Conservation (phyloP, 1,139 yeast species). For the Candida sojae region DNA sequence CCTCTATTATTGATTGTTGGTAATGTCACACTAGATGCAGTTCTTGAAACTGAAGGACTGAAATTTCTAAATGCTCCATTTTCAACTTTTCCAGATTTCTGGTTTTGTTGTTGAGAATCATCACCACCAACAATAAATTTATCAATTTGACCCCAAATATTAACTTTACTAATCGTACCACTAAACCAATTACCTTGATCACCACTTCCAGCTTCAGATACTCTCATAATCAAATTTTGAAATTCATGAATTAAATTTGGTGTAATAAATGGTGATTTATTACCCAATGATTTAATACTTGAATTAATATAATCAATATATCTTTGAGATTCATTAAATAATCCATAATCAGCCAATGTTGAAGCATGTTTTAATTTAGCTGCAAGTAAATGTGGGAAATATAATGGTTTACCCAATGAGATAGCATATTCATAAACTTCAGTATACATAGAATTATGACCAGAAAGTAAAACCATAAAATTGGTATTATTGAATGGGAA, state of each 20-base stretch:
- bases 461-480: constrained; percentile 23
- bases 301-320: constrained; percentile 56
- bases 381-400: constrained; percentile 56
- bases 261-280: constrained; percentile 41
- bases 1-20: constrained; percentile 15
- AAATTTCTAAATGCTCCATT: constrained; percentile 73
- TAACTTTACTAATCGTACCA: constrained; percentile 68
- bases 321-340: constrained; percentile 55
- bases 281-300: constrained; percentile 39
- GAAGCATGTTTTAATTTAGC: constrained; percentile 65
- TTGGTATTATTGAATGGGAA: constrained; percentile 32
- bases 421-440: constrained; percentile 73
- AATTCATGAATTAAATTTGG: constrained; percentile 37
- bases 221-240: constrained; percentile 43
- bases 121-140: constrained; percentile 93
- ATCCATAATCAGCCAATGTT: constrained; percentile 64
- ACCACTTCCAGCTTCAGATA: constrained; percentile 42
- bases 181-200: constrained; percentile 61
- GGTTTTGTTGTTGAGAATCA: constrained; percentile 50
- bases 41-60: constrained; percentile 63
- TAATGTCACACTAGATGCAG: constrained; percentile 50
- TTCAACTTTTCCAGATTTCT: constrained; percentile 29
- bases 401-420: constrained; percentile 29
- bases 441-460: constrained; percentile 43
- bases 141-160: constrained; percentile 85